Evolutionary conservation across 306 rosid species (phyloP).

Genomic region (Sicyos edulis): DNA sequence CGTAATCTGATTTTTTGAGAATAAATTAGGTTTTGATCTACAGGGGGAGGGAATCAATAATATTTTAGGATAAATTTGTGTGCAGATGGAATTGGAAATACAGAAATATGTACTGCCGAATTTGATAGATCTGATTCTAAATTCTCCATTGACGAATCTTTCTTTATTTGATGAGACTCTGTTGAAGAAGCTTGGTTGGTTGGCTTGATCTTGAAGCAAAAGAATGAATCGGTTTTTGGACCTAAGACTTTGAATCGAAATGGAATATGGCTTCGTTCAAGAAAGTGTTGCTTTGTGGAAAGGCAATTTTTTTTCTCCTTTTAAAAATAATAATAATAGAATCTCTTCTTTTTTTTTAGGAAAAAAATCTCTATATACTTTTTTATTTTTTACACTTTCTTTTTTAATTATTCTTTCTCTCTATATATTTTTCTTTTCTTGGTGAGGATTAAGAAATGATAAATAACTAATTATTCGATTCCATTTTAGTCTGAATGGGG

Average conservation of each 20-base stretch:
- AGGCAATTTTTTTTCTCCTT: neutral
- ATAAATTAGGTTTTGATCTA: neutral
- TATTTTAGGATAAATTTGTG: neutral
- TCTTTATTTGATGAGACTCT: neutral
- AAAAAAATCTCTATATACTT: neutral
- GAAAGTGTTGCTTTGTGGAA: neutral
- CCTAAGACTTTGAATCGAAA: neutral
- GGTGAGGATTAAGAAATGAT: neutral
- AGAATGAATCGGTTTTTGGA: neutral
- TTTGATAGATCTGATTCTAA: neutral
- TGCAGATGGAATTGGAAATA: neutral
- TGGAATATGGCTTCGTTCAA: neutral
- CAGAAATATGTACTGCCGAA: neutral
- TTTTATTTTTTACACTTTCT: neutral
- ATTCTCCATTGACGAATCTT: conserved; percentile 19
- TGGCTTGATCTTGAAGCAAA: conserved; percentile 1
- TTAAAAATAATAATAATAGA: too few species aligned
- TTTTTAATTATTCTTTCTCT: neutral
- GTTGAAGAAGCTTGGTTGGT: conserved; percentile 13
- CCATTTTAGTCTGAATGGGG: neutral
- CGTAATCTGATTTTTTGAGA: too few species aligned
- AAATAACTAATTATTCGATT: neutral
- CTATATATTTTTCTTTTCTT: neutral
- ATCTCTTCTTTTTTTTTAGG: too few species aligned
- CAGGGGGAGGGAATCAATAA: conserved; percentile 10